Percentiles rank a stretch among this genome's conserved stretches.
Evolutionary conservation across 2,329 filamentous ascomycete species (phyloP).

Genomic region (Diaporthe sp.): DNA sequence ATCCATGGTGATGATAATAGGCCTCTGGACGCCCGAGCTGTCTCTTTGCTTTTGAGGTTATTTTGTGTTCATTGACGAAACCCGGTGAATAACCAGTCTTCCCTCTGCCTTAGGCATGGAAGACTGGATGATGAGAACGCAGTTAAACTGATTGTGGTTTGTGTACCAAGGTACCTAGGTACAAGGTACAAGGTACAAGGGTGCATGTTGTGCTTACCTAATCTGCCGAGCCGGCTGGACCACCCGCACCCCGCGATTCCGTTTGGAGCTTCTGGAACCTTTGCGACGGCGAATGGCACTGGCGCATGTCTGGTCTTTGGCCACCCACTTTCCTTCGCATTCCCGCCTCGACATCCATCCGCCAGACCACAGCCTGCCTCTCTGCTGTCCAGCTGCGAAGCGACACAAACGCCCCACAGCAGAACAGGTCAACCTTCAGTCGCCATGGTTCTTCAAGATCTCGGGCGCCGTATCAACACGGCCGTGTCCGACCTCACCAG

Average conservation of each 20-base stretch:
- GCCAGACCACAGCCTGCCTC: background rate
- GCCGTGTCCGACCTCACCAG: constrained; percentile 94
- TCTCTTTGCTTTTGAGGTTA: too few species aligned
- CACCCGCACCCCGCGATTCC: constrained; percentile 13
- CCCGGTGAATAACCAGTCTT: too few species aligned
- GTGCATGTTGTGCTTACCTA: background rate
- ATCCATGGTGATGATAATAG: too few species aligned
- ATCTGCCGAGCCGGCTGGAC: background rate
- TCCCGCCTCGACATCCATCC: background rate
- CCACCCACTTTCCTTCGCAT: background rate
- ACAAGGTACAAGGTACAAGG: too few species aligned
- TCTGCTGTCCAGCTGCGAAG: constrained; percentile 32
- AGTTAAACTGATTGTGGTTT: too few species aligned
- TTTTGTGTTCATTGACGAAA: too few species aligned
- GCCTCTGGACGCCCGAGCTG: too few species aligned
- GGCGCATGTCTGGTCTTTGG: constrained; percentile 19
- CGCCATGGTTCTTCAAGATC: constrained; percentile 97
- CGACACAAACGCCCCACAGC: constrained; percentile 17
- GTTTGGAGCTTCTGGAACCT: constrained; percentile 23
- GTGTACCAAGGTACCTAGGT: too few species aligned
- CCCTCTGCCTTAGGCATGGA: too few species aligned
- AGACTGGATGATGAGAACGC: too few species aligned
- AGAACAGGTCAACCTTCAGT: background rate
- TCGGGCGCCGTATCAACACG: constrained; percentile 97
- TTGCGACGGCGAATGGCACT: constrained; percentile 4